Percentiles rank a stretch among this genome's conserved stretches.
These are phyloP conservation scores for Cocos nucifera DNA, from an alignment of 176 grass and related monocot genomes.

Conservation along the genomic window DNA sequence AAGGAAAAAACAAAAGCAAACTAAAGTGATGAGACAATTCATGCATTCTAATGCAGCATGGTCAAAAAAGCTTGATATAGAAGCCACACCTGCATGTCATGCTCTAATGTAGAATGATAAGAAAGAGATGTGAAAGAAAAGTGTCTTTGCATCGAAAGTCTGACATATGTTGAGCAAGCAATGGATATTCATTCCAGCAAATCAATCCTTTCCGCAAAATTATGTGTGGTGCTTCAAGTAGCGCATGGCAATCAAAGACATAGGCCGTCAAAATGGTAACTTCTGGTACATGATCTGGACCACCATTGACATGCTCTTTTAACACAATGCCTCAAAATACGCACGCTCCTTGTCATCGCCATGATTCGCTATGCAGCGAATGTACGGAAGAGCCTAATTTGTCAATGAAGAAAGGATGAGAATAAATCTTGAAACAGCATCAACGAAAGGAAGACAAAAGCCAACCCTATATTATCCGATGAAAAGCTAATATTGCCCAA, in stretches of 20 bases:
- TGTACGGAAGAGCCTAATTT: slow-evolving; percentile 72
- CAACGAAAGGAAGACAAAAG: background rate
- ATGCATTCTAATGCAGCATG: too few species aligned
- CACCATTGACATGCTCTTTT: slow-evolving; percentile 49
- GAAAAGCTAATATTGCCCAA: too few species aligned
- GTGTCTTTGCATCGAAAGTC: slow-evolving; percentile 75
- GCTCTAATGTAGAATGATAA: slow-evolving; percentile 59
- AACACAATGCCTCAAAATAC: slow-evolving; percentile 71
- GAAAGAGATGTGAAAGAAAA: slow-evolving; percentile 88
- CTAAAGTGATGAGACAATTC: too few species aligned
- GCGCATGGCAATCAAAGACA: slow-evolving; percentile 87
- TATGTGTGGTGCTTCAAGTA: slow-evolving; percentile 78
- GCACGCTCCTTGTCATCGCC: slow-evolving; percentile 89
- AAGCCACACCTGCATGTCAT: slow-evolving; percentile 46
- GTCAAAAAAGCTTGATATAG: too few species aligned
- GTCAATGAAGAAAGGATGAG: background rate
- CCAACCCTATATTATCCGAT: background rate
- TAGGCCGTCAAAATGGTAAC: slow-evolving; percentile 87
- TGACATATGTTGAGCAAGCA: slow-evolving; percentile 71
- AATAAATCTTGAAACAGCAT: background rate
- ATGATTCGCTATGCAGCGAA: slow-evolving; percentile 65
- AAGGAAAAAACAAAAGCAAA: too few species aligned
- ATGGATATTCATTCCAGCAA: slow-evolving; percentile 69
- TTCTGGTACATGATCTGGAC: slow-evolving; percentile 73
- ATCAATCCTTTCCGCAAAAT: slow-evolving; percentile 94